A percentile compares a stretch with the other conserved stretches of the same genome.
phyloP scores from a whole-genome alignment of 129 eudicot genomes.

The Rutidosis leptorrhynchoides region DNA sequence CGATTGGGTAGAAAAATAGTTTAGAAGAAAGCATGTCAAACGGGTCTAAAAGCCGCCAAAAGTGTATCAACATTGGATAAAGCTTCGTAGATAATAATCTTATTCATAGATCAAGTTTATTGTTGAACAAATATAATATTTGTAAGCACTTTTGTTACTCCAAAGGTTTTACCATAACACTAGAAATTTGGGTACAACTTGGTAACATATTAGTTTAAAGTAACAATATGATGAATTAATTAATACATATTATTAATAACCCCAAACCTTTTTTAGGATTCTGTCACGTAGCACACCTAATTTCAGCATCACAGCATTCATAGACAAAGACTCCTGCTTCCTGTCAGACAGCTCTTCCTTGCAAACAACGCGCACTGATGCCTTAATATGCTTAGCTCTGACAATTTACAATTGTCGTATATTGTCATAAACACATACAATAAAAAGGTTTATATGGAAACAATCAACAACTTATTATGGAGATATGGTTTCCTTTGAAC shows the following conservation, averaged over 20 bases:
- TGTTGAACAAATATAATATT: too few species aligned
- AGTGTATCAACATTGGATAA: too few species aligned
- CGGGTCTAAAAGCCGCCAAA: neutral
- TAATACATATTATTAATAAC: too few species aligned
- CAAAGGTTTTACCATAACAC: too few species aligned
- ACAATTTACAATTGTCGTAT: constrained; percentile 10
- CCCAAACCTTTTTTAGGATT: constrained; percentile 55
- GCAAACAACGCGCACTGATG: constrained; percentile 31
- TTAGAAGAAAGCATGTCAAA: neutral
- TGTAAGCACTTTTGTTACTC: too few species aligned
- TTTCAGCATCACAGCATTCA: constrained; percentile 34
- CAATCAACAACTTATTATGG: neutral
- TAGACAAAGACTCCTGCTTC: constrained; percentile 30
- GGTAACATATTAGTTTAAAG: neutral
- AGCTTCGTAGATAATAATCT: neutral
- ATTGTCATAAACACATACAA: neutral
- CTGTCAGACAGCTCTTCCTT: constrained; percentile 49
- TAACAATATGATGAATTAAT: too few species aligned
- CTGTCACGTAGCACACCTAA: constrained; percentile 40
- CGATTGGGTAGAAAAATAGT: neutral
- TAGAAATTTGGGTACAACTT: too few species aligned
- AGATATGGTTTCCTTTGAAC: too few species aligned
- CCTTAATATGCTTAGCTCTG: constrained; percentile 92
- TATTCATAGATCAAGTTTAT: too few species aligned
- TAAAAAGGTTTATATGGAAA: constrained; percentile 1